Conservation (phyloP, 495 filamentous ascomycete genomes). For the Cladorrhinum samala region DNA sequence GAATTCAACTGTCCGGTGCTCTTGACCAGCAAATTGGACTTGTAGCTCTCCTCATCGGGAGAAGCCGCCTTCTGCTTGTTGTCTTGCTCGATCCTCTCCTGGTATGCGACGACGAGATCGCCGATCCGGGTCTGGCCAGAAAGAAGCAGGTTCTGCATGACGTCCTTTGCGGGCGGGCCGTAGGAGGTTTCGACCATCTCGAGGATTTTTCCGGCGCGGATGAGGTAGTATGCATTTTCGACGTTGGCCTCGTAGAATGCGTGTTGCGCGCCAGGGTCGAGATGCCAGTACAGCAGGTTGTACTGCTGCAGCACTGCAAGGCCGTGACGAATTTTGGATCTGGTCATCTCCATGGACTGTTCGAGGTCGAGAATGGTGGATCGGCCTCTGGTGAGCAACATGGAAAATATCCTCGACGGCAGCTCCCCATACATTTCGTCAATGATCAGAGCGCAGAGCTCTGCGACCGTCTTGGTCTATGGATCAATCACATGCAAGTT, state of each 20-base stretch:
- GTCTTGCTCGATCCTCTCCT: conserved; percentile 29
- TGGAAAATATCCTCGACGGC: conserved; percentile 74
- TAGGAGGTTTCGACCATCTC: conserved; percentile 63
- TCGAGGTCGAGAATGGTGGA: conserved; percentile 60
- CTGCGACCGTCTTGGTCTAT: conserved; percentile 58
- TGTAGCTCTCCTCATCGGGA: conserved; percentile 17
- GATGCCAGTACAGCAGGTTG: conserved; percentile 72
- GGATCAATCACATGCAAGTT: conserved; percentile 4
- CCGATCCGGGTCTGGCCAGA: conserved; percentile 70
- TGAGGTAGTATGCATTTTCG: conserved; percentile 67
- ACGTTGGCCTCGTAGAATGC: conserved; percentile 78
- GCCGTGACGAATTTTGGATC: conserved; percentile 66
- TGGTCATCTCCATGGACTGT: conserved; percentile 59
- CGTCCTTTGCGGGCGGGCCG: conserved; percentile 59
- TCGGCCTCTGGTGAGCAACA: conserved; percentile 69
- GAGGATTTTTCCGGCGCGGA: conserved; percentile 76
- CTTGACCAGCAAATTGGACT: conserved; percentile 19
- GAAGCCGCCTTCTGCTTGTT: conserved; percentile 16
- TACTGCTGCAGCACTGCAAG: conserved; percentile 82
- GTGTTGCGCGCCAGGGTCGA: conserved; percentile 52
- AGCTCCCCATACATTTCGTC: conserved; percentile 84
- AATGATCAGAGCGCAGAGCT: conserved; percentile 86
- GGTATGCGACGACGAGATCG: conserved; percentile 53
- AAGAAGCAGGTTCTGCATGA: conserved; percentile 68
- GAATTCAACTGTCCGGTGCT: conserved; percentile 31